These are phyloP conservation scores for Cyclotella choctawhatcheeana DNA, from an alignment of 108 stramenopile species.

Conservation along the genomic window DNA sequence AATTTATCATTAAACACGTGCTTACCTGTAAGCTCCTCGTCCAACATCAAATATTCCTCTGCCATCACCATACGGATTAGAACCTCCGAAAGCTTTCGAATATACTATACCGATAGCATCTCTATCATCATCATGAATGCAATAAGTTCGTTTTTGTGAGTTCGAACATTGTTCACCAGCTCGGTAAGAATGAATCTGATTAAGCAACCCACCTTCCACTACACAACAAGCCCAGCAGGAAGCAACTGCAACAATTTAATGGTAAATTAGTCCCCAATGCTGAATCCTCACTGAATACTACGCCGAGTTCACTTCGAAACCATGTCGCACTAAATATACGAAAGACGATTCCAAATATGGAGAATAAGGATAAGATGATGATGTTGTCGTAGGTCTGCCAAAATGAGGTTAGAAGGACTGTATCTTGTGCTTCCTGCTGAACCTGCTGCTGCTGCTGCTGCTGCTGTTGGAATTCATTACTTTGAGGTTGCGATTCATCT, in stretches of 20 bases:
- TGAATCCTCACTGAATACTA: constrained; percentile 63
- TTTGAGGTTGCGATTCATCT: background rate
- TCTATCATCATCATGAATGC: background rate
- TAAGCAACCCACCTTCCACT: constrained; percentile 58
- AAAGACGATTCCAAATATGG: constrained; percentile 76
- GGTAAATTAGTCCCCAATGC: constrained; percentile 82
- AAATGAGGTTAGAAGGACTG: constrained; percentile 44
- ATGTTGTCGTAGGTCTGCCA: constrained; percentile 84
- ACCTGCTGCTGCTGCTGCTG: background rate
- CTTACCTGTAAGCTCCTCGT: constrained; percentile 28
- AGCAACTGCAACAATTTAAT: constrained; percentile 77
- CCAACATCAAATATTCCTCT: constrained; percentile 35
- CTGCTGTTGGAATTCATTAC: background rate
- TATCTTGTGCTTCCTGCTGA: constrained; percentile 7
- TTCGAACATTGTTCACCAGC: too few species aligned
- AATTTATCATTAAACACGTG: background rate
- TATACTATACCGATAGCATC: constrained; percentile 43
- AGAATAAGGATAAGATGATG: constrained; percentile 74
- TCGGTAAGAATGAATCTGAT: background rate
- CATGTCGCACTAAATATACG: constrained; percentile 68
- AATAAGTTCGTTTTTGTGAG: background rate
- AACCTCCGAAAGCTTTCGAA: constrained; percentile 37
- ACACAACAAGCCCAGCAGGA: constrained; percentile 77
- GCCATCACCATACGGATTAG: constrained; percentile 35
- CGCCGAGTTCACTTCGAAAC: constrained; percentile 64